Evolutionary conservation across 257 asterid species (phyloP), one percentile per base, ranked within the genome.

Genomic region (Parsonsia alboflavescens): DNA sequence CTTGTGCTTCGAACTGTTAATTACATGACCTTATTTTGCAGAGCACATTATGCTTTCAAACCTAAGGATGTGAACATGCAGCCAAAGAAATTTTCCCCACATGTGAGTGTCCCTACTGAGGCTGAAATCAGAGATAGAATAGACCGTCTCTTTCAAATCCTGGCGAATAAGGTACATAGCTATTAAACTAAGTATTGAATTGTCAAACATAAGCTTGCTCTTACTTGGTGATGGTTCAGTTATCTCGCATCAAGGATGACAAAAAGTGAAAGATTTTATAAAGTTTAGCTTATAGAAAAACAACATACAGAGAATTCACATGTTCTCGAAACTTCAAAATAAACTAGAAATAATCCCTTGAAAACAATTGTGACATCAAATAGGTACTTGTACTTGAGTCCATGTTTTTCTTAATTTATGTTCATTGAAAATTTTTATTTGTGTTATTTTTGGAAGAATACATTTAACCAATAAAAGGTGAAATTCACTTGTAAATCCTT

Each of bases 1-100:
- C 42, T 33, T 28, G 54, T 75, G 21, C 66, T 71, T 39, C 54
- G 57, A 30, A 21, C 24, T 80, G 58, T 58, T n/a, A 24, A 21
- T 72, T 42, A 15, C 12, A 15, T 67, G 45, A 33, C 59, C 72
- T 62, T 48, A 70, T 74, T 82, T 57, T 80, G 82, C 87, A 93
- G 98, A 36, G 85, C 86, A 6, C 84, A 79, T 4, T 82, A 77
- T 68, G 98, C 98, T 11, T 91, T 86, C 76, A 90, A 89, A 57
- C 98, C 98, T n/a, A 91, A 90, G 79, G 95, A 93, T 56, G 82
- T 87, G 75, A 89, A 81, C 77, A 73, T 71, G 73, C 74, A 80
- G 63, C 92, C 80, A 74, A 87, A 71, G 65, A 80, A 80, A 78
- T 57, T 86, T 54, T 70, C 71, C 57, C 80, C 90, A 11, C 79